Conservation (phyloP, 805 yeast genomes). For the Starmerella ratchasimensis region DNA sequence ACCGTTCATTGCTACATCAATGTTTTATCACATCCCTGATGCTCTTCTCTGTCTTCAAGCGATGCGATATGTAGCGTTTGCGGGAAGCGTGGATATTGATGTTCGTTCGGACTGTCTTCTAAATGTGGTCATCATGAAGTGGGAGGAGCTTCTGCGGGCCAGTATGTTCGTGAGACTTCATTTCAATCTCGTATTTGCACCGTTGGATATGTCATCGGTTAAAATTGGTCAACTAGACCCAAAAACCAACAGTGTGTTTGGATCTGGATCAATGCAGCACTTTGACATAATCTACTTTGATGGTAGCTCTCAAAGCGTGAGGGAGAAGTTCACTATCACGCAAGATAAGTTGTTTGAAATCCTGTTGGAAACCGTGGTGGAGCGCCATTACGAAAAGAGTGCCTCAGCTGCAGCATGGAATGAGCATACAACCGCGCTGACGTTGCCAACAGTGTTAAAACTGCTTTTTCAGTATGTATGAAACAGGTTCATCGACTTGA, state of each 20-base stretch:
- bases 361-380: neutral
- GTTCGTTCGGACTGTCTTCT: constrained; percentile 21
- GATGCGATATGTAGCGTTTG: constrained; percentile 17
- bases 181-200: constrained; percentile 35
- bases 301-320: constrained; percentile 1
- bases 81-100: constrained; percentile 19
- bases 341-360: constrained; percentile 6
- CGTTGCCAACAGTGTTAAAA: neutral
- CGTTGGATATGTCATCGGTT: constrained; percentile 9
- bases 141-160: constrained; percentile 24
- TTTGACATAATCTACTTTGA: constrained; percentile 12
- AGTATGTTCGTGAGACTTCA: constrained; percentile 34
- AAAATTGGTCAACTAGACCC: constrained; percentile 14
- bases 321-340: constrained; percentile 1
- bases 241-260: constrained; percentile 11
- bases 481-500: neutral
- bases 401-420: neutral
- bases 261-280: constrained; percentile 14
- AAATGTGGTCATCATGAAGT: constrained; percentile 19
- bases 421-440: neutral
- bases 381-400: constrained; percentile 1
- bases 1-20: constrained; percentile 10
- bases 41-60: constrained; percentile 13
- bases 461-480: neutral
- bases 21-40: constrained; percentile 12